phyloP scores from a whole-genome alignment of 805 yeast species.

The Ogataea minuta region DNA sequence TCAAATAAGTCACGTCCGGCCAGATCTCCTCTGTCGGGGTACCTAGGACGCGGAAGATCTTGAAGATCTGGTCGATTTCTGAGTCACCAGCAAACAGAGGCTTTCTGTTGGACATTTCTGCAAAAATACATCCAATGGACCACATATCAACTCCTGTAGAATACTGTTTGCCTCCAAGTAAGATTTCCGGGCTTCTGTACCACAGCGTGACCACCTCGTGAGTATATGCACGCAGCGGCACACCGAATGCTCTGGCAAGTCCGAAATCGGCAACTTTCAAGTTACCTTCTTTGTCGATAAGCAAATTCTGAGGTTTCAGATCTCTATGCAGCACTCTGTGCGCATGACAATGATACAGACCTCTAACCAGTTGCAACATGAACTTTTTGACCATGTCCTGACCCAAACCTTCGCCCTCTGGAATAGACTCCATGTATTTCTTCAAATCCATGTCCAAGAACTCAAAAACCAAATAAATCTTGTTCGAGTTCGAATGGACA shows the following conservation, averaged over 20 bases:
- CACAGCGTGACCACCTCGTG: slow-evolving; percentile 98
- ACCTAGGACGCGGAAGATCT: slow-evolving; percentile 88
- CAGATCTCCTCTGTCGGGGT: slow-evolving; percentile 91
- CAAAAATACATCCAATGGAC: slow-evolving; percentile 97
- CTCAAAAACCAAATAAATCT: slow-evolving; percentile 90
- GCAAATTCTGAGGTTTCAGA: slow-evolving; percentile 91
- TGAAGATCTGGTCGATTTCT: slow-evolving; percentile 94
- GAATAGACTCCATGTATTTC: slow-evolving; percentile 94
- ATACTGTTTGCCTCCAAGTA: slow-evolving; percentile 94
- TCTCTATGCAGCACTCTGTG: slow-evolving; percentile 95
- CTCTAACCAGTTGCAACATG: slow-evolving; percentile 87
- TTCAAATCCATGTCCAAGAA: slow-evolving; percentile 91
- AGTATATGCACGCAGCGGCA: slow-evolving; percentile 93
- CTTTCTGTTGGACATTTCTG: slow-evolving; percentile 95
- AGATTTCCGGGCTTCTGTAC: slow-evolving; percentile 96
- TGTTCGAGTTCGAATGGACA: slow-evolving; percentile 91
- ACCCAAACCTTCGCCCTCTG: slow-evolving; percentile 87
- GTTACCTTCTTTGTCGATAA: slow-evolving; percentile 94
- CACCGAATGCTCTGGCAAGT: slow-evolving; percentile 95
- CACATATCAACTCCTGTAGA: slow-evolving; percentile 99
- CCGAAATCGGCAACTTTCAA: slow-evolving; percentile 92
- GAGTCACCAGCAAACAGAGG: slow-evolving; percentile 97
- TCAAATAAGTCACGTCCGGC: slow-evolving; percentile 91
- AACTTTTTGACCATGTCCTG: slow-evolving; percentile 88
- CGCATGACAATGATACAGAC: slow-evolving; percentile 89